A percentile compares a stretch with the other conserved stretches of the same genome.
Evolutionary conservation across 2,329 filamentous ascomycete species (phyloP).

Genomic region (Aureobasidium leucospermi): DNA sequence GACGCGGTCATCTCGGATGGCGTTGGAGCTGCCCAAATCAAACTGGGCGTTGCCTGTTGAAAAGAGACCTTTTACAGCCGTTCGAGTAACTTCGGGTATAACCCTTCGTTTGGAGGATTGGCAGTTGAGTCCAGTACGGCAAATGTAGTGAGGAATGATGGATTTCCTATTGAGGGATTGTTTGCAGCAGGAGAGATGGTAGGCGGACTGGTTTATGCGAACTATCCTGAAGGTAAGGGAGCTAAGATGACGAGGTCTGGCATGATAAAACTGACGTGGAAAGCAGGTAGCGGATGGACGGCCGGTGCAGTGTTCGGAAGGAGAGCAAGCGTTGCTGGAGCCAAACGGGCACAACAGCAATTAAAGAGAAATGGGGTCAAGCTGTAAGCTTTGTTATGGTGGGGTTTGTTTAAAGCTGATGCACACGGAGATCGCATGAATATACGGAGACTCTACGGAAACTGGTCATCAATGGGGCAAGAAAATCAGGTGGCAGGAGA

Average conservation of each 20-base stretch:
- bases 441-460: too few species aligned
- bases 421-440: neutral
- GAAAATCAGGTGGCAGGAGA: neutral
- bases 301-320: conserved; percentile 50
- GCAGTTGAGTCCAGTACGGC: conserved; percentile 49
- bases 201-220: conserved; percentile 56
- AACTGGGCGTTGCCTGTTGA: conserved; percentile 59
- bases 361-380: conserved; percentile 9
- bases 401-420: neutral
- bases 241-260: neutral
- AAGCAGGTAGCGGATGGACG: conserved; percentile 48
- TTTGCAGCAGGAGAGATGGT: conserved; percentile 61
- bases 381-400: neutral
- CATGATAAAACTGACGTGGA: neutral
- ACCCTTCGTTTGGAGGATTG: conserved; percentile 62
- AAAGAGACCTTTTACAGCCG: conserved; percentile 52
- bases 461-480: neutral
- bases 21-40: conserved; percentile 49
- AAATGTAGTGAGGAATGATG: conserved; percentile 43
- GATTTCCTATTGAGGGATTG: conserved; percentile 44
- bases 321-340: conserved; percentile 33
- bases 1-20: conserved; percentile 44
- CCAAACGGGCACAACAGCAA: conserved; percentile 15
- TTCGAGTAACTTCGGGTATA: conserved; percentile 58
- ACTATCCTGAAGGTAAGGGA: conserved; percentile 49